Evolutionary conservation across 768 basidiomycete genomes (phyloP).

Genomic region (Auricularia sp.): DNA sequence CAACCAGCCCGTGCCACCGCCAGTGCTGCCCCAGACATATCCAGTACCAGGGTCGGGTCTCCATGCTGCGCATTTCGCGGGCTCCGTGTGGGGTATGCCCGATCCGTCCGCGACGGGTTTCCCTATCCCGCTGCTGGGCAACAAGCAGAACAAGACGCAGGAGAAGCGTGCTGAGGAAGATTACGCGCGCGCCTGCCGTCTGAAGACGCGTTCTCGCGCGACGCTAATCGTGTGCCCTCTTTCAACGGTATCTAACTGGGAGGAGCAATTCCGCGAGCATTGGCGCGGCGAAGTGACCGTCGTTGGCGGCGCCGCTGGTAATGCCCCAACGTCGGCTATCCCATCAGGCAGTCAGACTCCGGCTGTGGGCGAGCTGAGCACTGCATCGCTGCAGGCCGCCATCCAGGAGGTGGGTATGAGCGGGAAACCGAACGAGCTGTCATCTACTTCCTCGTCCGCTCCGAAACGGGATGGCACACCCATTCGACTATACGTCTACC

Average conservation of each 20-base stretch:
- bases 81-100: conserved; percentile 82
- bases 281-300: conserved; percentile 84
- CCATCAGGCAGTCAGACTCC: background rate
- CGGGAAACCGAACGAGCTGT: background rate
- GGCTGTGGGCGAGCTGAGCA: background rate
- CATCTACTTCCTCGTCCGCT: conserved; percentile 7
- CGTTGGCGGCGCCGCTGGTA: conserved; percentile 49
- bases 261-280: conserved; percentile 95
- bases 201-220: conserved; percentile 76
- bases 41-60: conserved; percentile 22
- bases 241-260: conserved; percentile 97
- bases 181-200: conserved; percentile 59
- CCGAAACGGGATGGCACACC: conserved; percentile 39
- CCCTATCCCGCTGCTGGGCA: conserved; percentile 25
- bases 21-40: conserved; percentile 25
- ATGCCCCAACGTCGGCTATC: background rate
- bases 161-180: conserved; percentile 60
- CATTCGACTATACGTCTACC: conserved; percentile 89
- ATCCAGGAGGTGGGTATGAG: conserved; percentile 4
- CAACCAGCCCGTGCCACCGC: conserved; percentile 36
- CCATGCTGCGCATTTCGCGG: conserved; percentile 53
- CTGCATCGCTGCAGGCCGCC: background rate
- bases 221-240: conserved; percentile 96
- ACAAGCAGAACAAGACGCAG: conserved; percentile 58
- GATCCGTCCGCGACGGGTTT: conserved; percentile 22